Percentiles rank a stretch among this genome's conserved stretches.
These are phyloP conservation scores for Termitomyces sp. DNA, from an alignment of 768 basidiomycete species.

Conservation along the genomic window DNA sequence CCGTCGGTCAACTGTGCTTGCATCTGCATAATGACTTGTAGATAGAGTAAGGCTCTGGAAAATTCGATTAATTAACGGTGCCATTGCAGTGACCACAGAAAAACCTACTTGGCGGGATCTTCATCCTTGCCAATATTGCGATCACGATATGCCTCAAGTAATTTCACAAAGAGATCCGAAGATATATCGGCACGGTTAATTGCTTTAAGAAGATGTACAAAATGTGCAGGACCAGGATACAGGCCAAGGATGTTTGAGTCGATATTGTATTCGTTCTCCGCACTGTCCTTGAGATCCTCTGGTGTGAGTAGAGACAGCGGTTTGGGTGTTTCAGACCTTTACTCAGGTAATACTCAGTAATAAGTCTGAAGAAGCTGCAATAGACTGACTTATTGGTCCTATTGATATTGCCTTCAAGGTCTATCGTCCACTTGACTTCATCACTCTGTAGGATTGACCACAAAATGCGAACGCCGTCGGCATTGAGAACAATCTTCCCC, in stretches of 20 bases:
- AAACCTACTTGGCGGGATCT: slow-evolving; percentile 37
- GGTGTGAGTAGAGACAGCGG: slow-evolving; percentile 46
- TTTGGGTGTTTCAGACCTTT: slow-evolving; percentile 19
- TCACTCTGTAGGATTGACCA: slow-evolving; percentile 54
- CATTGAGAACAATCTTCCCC: slow-evolving; percentile 56
- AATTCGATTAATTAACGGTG: background rate
- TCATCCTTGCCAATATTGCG: slow-evolving; percentile 29
- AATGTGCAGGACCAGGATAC: slow-evolving; percentile 70
- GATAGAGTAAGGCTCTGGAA: slow-evolving; percentile 57
- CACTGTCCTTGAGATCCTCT: slow-evolving; percentile 35
- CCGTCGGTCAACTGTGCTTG: slow-evolving; percentile 60
- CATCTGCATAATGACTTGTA: slow-evolving; percentile 81
- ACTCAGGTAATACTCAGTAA: background rate
- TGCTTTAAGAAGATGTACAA: slow-evolving; percentile 59
- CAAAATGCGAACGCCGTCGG: slow-evolving; percentile 49
- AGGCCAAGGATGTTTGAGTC: slow-evolving; percentile 57
- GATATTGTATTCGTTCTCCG: slow-evolving; percentile 36
- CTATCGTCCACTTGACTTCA: slow-evolving; percentile 49
- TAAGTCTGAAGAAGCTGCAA: background rate
- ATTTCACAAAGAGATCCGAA: slow-evolving; percentile 65
- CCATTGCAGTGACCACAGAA: background rate
- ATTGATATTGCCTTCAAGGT: slow-evolving; percentile 46
- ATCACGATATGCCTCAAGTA: slow-evolving; percentile 65
- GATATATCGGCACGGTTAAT: slow-evolving; percentile 66
- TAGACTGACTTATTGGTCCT: slow-evolving; percentile 37